Base-by-base conservation (phyloP, 805 yeast species). In the Ogataea siamensis region DNA sequence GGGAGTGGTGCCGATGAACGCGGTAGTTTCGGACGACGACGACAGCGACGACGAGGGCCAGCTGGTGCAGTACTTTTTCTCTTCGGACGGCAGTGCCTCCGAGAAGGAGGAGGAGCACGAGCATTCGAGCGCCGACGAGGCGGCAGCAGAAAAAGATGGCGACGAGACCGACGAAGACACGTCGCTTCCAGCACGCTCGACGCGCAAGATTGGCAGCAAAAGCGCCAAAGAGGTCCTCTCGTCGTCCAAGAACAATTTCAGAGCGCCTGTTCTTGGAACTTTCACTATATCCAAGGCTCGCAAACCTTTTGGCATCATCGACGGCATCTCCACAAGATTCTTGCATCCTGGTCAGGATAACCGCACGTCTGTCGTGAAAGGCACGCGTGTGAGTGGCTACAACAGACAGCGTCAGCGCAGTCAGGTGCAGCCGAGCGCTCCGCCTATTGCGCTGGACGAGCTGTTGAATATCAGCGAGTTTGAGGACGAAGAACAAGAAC, bases 141-240 rank as follows among this genome's bases (percentile, higher is more conserved):
- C 31, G 11, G 16, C 30, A 12, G 42, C 39, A 16, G 37, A 30
- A 5, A 30, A 7, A 15, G 48, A 40, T 49, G 95, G 93, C 28
- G 96, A 89, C 51, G 86, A 95, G 11, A 93, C 99, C 0, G 99
- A 91, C 60, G 96, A 87, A 46, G 98, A 91, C 55, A 73, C 77
- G n/a, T 72, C 81, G 12, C 63, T 91, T 29, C 96, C 97, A 4
- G 79, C 79, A 3, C 78, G 83, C 5, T 68, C 83, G 3, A 68
- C 77, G 12, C 67, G 73, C 29, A 76, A 71, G 40, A 72, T 76
- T 26, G 94, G 95, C 2, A 74, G 84, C 8, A 84, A 87, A 50
- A 82, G 87, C n/a, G 83, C 81, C n/a, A 88, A 91, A 47, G 98
- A 91, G 60, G 87, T 91, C 5, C 74, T 91, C n/a, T 82, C 95